These are phyloP conservation scores for Euryodendron excelsum DNA, from an alignment of 148 eudicot genomes.

Conservation along the genomic window DNA sequence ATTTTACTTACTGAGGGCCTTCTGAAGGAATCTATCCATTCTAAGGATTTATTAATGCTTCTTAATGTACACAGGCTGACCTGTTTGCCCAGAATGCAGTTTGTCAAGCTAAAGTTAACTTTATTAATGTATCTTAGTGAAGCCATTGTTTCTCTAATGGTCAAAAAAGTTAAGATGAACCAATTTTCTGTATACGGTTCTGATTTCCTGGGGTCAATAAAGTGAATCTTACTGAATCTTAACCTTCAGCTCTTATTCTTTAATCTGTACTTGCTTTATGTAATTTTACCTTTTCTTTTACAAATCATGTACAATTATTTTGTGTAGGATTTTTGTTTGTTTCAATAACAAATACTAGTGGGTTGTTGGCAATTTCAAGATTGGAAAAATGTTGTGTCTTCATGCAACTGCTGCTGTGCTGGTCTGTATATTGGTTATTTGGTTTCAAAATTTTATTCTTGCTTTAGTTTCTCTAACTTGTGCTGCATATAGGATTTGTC, in stretches of 20 bases:
- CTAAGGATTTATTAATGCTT: neutral
- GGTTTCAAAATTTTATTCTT: neutral
- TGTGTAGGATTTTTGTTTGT: neutral
- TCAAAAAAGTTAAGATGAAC: neutral
- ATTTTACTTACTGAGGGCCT: neutral
- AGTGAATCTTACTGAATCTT: neutral
- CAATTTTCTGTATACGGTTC: neutral
- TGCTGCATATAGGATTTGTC: neutral
- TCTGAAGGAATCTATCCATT: neutral
- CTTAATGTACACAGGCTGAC: neutral
- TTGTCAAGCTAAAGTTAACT: neutral
- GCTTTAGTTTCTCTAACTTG: neutral
- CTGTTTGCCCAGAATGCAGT: neutral
- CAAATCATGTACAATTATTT: neutral
- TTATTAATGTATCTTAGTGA: slow-evolving; percentile 5
- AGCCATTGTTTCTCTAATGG: too few relatives aligned
- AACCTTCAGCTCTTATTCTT: neutral
- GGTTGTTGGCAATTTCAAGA: neutral
- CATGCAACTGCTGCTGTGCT: neutral
- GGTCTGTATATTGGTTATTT: neutral
- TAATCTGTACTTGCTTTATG: too few relatives aligned
- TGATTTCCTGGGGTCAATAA: neutral
- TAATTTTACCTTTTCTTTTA: neutral
- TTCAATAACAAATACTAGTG: too few relatives aligned
- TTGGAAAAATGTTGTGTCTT: neutral